Evolutionary conservation across 192 early-diverging fungal genomes (phyloP), one percentile per base, ranked within the genome.

Genomic region (Dimargaris xerosporica): DNA sequence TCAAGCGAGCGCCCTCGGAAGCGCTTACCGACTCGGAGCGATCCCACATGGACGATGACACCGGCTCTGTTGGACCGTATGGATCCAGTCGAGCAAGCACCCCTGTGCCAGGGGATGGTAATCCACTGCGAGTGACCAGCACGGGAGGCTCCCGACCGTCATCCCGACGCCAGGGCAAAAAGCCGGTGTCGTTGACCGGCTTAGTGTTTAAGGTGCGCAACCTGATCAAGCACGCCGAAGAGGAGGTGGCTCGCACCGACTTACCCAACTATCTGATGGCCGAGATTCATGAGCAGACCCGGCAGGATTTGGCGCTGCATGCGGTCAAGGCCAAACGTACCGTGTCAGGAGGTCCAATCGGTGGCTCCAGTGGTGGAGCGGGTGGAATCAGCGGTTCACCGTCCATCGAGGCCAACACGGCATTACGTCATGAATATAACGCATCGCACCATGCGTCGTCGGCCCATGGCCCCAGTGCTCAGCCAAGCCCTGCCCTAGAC

Each of bases 191-290:
- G 23, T 29, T 29, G 30, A 64, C 55, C 12, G 65, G 65, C 26
- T 67, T 67, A 45, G 61, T 77, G 50, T 71, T 67, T 67, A 89
- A 89, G 68, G 82, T 89, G 19, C 87, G 85, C 66, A 84, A 89
- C 68, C 77, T 89, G 9, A 62, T 89, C 26, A 71, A 80, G 3
- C 80, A 82, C 44, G 80, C 83, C 0, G 87, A 89, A 69, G 76
- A 78, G 26, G 87, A 89, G 63, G 80, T 89, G 0, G 66, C 75
- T 10, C 71, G 80, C 10, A 73, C 75, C 11, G 71, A 75, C 17
- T 63, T 89, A 26, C 73, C 76, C 64, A 73, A 78, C 17, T 74
- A 80, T 71, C 64, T 89, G 43, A 75, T 71, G 41, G 63, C 79
- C 3, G 87, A 84, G 61, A 89, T 87, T 59, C 65, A 63, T 43